A percentile compares a stretch with the other conserved stretches of the same genome.
These are phyloP conservation scores for Fusarium tricinctum DNA, from an alignment of 2,329 filamentous ascomycete genomes.

Conservation along the genomic window DNA sequence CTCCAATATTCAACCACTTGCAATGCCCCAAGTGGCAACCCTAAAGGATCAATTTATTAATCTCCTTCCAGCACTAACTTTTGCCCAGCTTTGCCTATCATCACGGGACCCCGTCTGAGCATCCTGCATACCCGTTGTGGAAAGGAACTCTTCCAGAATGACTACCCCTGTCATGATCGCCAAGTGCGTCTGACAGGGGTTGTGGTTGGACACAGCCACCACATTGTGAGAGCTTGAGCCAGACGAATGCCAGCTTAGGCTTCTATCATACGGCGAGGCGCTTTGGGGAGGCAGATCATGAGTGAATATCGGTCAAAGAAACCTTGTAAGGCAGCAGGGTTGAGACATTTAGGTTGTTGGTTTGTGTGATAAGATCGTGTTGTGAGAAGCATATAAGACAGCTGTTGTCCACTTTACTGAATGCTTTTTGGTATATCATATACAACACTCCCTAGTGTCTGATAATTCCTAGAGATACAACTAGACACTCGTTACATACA, in stretches of 20 bases:
- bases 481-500: constrained; percentile 20
- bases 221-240: background rate
- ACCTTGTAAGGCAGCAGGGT: constrained; percentile 15
- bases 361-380: background rate
- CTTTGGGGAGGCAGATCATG: constrained; percentile 5
- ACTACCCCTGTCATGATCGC: background rate
- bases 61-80: background rate
- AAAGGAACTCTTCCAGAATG: constrained; percentile 34
- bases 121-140: constrained; percentile 15
- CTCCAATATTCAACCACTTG: background rate
- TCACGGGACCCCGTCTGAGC: constrained; percentile 22
- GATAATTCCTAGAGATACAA: constrained; percentile 19
- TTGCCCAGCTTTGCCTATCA: background rate
- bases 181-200: constrained; percentile 12
- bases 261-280: constrained; percentile 16
- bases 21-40: constrained; percentile 19
- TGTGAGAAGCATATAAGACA: constrained; percentile 31
- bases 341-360: constrained; percentile 2
- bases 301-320: background rate
- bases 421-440: constrained; percentile 6
- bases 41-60: background rate
- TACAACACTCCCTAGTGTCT: constrained; percentile 11
- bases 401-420: constrained; percentile 3
- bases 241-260: background rate
- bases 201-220: constrained; percentile 27